Conservation (phyloP, 2,329 filamentous ascomycete species). For the Aureobasidium lini region DNA sequence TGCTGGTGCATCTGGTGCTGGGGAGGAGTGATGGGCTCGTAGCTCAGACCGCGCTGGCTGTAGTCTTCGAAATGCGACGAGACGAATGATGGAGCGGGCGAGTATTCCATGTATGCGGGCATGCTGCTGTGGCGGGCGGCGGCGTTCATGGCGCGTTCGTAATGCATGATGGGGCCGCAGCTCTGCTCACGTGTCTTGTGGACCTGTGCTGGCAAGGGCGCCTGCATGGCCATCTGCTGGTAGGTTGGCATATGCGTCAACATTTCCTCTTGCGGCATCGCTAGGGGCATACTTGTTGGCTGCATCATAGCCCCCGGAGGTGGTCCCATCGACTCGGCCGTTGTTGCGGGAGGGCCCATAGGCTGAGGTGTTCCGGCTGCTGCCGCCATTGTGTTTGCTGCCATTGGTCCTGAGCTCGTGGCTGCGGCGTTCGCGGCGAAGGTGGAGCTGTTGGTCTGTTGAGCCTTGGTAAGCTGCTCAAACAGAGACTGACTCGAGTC, state of each 20-base stretch:
- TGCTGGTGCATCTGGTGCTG: slow-evolving; percentile 63
- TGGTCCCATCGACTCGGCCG: slow-evolving; percentile 22
- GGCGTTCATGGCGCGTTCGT: slow-evolving; percentile 76
- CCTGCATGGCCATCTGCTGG: slow-evolving; percentile 66
- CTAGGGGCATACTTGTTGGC: slow-evolving; percentile 31
- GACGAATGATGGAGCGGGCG: slow-evolving; percentile 91
- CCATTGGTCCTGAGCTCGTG: slow-evolving; percentile 64
- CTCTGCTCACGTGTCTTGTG: slow-evolving; percentile 83
- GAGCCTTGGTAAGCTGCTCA: slow-evolving; percentile 97
- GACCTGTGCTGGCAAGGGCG: slow-evolving; percentile 60
- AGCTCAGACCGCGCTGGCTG: slow-evolving; percentile 90
- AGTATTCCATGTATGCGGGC: slow-evolving; percentile 97
- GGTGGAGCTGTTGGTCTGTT: slow-evolving; percentile 96
- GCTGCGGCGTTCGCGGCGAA: slow-evolving; percentile 46
- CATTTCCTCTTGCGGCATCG: slow-evolving; percentile 51
- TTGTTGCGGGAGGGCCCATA: slow-evolving; percentile 26
- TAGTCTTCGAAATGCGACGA: slow-evolving; percentile 99
- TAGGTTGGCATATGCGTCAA: slow-evolving; percentile 62
- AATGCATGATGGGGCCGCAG: slow-evolving; percentile 65
- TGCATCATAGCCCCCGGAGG: slow-evolving; percentile 27
- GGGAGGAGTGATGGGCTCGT: slow-evolving; percentile 92
- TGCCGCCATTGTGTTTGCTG: slow-evolving; percentile 89
- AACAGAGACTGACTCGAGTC: slow-evolving; percentile 98
- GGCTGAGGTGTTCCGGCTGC: slow-evolving; percentile 68
- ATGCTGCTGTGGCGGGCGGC: slow-evolving; percentile 78